Base-by-base conservation (phyloP, 768 basidiomycete species). In the Hortiboletus flavorubellus region DNA sequence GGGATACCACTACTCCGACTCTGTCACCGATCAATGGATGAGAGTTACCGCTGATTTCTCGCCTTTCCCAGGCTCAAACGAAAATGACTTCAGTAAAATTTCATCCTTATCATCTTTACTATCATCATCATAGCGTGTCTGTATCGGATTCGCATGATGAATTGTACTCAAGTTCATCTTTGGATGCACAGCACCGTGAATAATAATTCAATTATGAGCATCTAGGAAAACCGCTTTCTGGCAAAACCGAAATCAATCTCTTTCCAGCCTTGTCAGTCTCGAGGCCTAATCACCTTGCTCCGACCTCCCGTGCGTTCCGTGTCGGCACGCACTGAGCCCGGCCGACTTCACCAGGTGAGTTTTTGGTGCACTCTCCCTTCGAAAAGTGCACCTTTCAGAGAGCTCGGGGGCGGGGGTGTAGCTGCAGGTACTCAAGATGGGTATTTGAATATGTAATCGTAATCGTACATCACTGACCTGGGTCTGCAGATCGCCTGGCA, bases 391-490 rank as follows among this genome's bases (percentile, higher is more conserved):
- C 62, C 61, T 0, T 23, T 2, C 18, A 45, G 3, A 26, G 5
- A 4, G 26, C 5, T 26, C 26, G 3, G 26, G 26, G 26, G 3
- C 61, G 9, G 49, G 12, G 18, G 6, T 8, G 21, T 1, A n/a
- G 23, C 49, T 53, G 53, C 8, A 33, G 29, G 41, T 44, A 30
- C 16, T 35, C 52, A 21, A 47, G 53, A 35, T 40, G 41, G 31
- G 18, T 45, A 16, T 31, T 16, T 23, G 12, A 45, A 31, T 7
- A 12, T n/a, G 33, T 45, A 29, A 11, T 35, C 10, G 33, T 45
- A 29, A 11, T 35, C 10, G 33, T 46, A 18, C n/a, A 40, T n/a
- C 33, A 59, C 63, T 56, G 18, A 58, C 52, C 51, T 55, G 58
- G 5, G 6, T 30, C 49, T 18, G 30, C 48, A 39, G 40, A 40